Evolutionary conservation across 2,329 filamentous ascomycete species (phyloP).

Genomic region (Calonectria fujianensis): DNA sequence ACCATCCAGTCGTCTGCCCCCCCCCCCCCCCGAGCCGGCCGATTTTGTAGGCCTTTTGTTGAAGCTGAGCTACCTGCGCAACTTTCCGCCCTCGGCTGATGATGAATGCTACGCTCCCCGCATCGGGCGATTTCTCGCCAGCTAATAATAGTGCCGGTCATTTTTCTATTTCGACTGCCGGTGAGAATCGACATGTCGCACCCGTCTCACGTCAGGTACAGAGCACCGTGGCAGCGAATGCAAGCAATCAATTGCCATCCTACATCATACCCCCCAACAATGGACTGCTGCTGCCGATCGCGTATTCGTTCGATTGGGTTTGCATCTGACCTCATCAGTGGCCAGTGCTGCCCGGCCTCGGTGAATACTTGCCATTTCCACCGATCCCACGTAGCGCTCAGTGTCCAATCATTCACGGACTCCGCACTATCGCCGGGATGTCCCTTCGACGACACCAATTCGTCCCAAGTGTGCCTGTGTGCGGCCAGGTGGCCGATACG

Average conservation of each 20-base stretch:
- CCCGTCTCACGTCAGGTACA: conserved; percentile 42
- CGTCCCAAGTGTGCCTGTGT: conserved; percentile 12
- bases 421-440: conserved; percentile 21
- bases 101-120: conserved; percentile 36
- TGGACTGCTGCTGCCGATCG: not conserved
- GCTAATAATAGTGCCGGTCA: conserved; percentile 48
- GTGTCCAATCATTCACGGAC: conserved; percentile 25
- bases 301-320: conserved; percentile 6
- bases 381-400: conserved; percentile 23
- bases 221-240: conserved; percentile 4
- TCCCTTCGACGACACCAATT: conserved; percentile 19
- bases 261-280: conserved; percentile 27
- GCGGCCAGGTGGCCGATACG: conserved; percentile 29
- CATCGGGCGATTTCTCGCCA: conserved; percentile 33
- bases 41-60: conserved; percentile 8
- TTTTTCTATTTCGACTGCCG: conserved; percentile 15
- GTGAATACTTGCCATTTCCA: conserved; percentile 20
- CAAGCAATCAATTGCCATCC: conserved; percentile 11
- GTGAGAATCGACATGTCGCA: conserved; percentile 44
- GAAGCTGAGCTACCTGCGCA: not conserved
- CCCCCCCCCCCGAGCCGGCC: conserved; percentile 18
- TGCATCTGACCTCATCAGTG: not conserved
- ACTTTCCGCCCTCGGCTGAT: conserved; percentile 26
- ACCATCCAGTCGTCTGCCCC: conserved; percentile 17
- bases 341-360: conserved; percentile 14